These are phyloP conservation scores for Plasmopara muralis DNA, from an alignment of 352 stramenopile genomes.

Conservation along the genomic window DNA sequence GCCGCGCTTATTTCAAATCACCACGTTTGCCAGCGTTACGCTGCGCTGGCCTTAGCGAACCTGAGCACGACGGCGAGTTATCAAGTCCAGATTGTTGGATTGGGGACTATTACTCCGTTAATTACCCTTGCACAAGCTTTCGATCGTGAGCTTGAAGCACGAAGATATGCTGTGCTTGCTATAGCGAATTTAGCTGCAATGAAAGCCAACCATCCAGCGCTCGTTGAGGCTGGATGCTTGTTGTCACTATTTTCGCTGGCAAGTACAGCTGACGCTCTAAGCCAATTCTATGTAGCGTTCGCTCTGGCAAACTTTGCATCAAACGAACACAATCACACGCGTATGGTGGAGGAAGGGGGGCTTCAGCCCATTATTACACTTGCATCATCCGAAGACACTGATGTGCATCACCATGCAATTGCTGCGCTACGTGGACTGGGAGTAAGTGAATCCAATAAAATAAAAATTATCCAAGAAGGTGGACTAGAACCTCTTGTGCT, in stretches of 20 bases:
- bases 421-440: slow-evolving; percentile 91
- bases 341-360: slow-evolving; percentile 93
- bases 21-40: slow-evolving; percentile 91
- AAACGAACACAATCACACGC: slow-evolving; percentile 87
- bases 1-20: slow-evolving; percentile 83
- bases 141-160: slow-evolving; percentile 89
- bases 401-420: slow-evolving; percentile 93
- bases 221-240: slow-evolving; percentile 89
- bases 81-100: slow-evolving; percentile 93
- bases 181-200: slow-evolving; percentile 94
- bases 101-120: slow-evolving; percentile 89
- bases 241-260: slow-evolving; percentile 90
- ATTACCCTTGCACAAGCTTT: slow-evolving; percentile 82
- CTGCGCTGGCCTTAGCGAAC: slow-evolving; percentile 91
- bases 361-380: slow-evolving; percentile 94
- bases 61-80: slow-evolving; percentile 90
- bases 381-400: slow-evolving; percentile 84
- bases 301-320: slow-evolving; percentile 94
- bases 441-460: slow-evolving; percentile 87
- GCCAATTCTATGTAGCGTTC: slow-evolving; percentile 93
- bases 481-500: slow-evolving; percentile 90
- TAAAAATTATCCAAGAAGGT: slow-evolving; percentile 96
- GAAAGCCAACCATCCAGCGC: slow-evolving; percentile 89
- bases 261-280: slow-evolving; percentile 89
- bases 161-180: slow-evolving; percentile 90